Evolutionary conservation across 768 basidiomycete species (phyloP), one percentile per base, ranked within the genome.

Genomic region (Gautieria morchelliformis): DNA sequence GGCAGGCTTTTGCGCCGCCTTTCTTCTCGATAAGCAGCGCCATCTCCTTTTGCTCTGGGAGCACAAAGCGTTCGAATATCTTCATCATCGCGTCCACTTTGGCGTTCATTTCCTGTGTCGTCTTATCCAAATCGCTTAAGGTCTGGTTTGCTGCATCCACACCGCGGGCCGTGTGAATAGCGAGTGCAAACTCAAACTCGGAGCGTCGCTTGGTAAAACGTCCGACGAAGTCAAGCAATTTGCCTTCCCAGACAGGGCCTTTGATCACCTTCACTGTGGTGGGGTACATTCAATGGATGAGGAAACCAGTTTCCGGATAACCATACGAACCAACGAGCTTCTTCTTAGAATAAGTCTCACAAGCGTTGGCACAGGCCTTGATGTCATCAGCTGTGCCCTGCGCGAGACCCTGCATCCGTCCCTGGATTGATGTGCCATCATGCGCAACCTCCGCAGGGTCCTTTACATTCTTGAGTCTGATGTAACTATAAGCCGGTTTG

Each of bases 281-380:
- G 27, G 27, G 27, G 27, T 27, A 27, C 27, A 27, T 27, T 27
- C 27, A 27, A 37, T 37, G 10, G 35, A 37, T 9, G 35, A 37
- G 2, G 8, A 10, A 12, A 52, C 1, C 1, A 10, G 20, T 22
- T 10, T 47, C 27, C 4, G 35, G 35, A 37, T 30, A 10, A 24
- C 14, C 10, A 52, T 10, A 56, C 58, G 66, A 65, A 32, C 65
- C 64, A 35, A 70, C 50, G 10, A 65, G 61, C 10, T 53, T 59
- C 60, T 68, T 70, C 63, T 68, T 69, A 4, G 58, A 53, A 53
- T 71, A 72, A 2, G 68, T 62, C 48, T 71, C 69, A 52, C 71
- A 72, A 1, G 61, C 56, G 41, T 69, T 71, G 19, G 64, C 68
- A 53, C 70, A 72, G 1, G 60, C 30, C 54, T 66, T 65, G 58